phyloP scores from a whole-genome alignment of 495 filamentous ascomycete species.

The Amniculicola lignicola region DNA sequence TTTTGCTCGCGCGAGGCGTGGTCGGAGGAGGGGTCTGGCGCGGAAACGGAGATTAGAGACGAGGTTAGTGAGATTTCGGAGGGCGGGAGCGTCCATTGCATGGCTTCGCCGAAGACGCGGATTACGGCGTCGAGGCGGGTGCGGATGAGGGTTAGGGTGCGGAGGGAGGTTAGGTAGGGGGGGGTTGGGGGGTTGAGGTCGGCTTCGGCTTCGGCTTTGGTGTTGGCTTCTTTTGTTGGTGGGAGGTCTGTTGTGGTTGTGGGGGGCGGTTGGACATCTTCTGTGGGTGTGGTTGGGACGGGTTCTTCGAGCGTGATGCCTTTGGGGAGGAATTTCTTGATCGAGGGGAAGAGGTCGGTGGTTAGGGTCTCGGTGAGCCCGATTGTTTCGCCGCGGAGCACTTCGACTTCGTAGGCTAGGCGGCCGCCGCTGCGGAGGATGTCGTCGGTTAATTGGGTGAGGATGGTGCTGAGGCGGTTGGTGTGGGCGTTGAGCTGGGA shows the following conservation, averaged over 20 bases:
- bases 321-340: constrained; percentile 63
- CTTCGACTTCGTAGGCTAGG: constrained; percentile 91
- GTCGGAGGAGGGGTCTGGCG: constrained; percentile 61
- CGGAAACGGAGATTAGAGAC: constrained; percentile 77
- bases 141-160: constrained; percentile 79
- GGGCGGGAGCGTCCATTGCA: constrained; percentile 87
- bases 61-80: constrained; percentile 59
- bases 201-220: constrained; percentile 7
- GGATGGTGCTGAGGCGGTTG: constrained; percentile 70
- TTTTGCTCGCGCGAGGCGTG: constrained; percentile 68
- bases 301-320: constrained; percentile 40
- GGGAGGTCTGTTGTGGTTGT: neutral
- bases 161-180: constrained; percentile 69
- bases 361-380: constrained; percentile 72
- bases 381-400: constrained; percentile 80
- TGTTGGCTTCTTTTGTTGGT: neutral
- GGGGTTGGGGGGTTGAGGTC: constrained; percentile 51
- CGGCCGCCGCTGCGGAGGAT: constrained; percentile 83
- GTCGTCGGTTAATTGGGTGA: constrained; percentile 90
- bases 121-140: constrained; percentile 79
- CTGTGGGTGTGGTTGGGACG: constrained; percentile 14
- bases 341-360: constrained; percentile 65
- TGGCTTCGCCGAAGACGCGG: constrained; percentile 84
- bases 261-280: neutral
- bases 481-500: constrained; percentile 86